Conservation (phyloP, 257 asterid species). For the Solanum pinnatisectum region DNA sequence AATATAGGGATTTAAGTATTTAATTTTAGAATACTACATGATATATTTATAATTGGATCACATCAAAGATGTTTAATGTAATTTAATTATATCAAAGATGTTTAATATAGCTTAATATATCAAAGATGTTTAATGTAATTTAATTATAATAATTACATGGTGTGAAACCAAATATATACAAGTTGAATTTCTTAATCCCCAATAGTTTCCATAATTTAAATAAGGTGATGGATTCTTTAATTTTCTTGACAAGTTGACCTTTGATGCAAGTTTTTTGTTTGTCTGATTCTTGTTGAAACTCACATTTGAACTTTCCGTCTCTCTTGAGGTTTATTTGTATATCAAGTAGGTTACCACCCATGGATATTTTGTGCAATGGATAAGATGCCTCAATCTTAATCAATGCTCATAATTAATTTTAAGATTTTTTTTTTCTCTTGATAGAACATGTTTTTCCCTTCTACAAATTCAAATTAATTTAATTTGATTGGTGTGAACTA, state of each 20-base stretch:
- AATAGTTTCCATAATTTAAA: not conserved
- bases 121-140: not conserved
- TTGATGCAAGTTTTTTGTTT: not conserved
- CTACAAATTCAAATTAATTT: no score
- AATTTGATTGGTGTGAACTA: not conserved
- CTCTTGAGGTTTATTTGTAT: not conserved
- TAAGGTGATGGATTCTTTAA: not conserved
- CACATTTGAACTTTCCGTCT: not conserved
- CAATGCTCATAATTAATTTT: not conserved
- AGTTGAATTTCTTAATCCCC: not conserved
- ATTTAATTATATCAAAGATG: no score
- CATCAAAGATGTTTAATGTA: no score
- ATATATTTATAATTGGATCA: not conserved
- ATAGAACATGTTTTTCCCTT: not conserved
- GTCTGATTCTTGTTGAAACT: not conserved
- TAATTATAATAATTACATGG: not conserved
- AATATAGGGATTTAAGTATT: not conserved
- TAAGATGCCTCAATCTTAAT: not conserved
- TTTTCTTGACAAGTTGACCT: not conserved
- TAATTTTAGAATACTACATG: not conserved
- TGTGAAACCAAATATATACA: not conserved
- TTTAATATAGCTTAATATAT: not conserved
- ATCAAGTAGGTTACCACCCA: not conserved
- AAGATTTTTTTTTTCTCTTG: not conserved
- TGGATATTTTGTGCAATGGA: not conserved